These are phyloP conservation scores for Blastomyces emzantsi DNA, from an alignment of 2,329 filamentous ascomycete genomes.

Conservation along the genomic window DNA sequence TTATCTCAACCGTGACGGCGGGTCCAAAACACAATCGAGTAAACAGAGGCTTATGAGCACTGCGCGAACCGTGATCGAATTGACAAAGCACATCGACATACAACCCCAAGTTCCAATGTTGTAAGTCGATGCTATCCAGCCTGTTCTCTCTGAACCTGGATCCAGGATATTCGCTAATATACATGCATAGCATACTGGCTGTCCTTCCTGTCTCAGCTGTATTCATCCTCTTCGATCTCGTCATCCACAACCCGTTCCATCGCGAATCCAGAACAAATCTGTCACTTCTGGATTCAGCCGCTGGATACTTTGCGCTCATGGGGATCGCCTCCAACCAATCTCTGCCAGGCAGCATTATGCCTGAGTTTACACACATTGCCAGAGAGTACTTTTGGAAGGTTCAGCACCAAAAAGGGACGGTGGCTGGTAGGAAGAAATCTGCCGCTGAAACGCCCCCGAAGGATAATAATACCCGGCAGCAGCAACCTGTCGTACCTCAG, in stretches of 20 bases:
- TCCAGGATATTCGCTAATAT: not conserved
- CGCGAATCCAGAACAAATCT: not conserved
- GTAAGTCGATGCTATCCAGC: not conserved
- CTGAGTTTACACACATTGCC: not conserved
- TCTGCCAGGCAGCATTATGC: not conserved
- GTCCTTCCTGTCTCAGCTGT: not conserved
- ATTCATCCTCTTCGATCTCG: not conserved
- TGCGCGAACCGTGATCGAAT: not conserved
- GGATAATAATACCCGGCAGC: not conserved
- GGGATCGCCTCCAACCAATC: not conserved
- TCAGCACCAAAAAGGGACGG: not conserved
- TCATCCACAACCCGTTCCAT: not conserved
- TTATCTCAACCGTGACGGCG: constrained; percentile 2
- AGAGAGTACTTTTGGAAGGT: not conserved
- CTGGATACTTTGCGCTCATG: not conserved
- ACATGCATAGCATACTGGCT: not conserved
- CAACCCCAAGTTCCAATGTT: not conserved
- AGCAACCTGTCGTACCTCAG: not conserved
- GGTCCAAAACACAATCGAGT: not conserved
- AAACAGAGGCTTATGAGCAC: constrained; percentile 1
- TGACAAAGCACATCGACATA: not conserved
- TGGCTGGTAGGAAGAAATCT: not conserved
- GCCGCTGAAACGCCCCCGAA: not conserved
- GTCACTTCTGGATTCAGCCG: not conserved
- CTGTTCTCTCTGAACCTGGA: not conserved